phyloP scores from a whole-genome alignment of 2,329 filamentous ascomycete species.

The Xenoacremonium recifei region DNA sequence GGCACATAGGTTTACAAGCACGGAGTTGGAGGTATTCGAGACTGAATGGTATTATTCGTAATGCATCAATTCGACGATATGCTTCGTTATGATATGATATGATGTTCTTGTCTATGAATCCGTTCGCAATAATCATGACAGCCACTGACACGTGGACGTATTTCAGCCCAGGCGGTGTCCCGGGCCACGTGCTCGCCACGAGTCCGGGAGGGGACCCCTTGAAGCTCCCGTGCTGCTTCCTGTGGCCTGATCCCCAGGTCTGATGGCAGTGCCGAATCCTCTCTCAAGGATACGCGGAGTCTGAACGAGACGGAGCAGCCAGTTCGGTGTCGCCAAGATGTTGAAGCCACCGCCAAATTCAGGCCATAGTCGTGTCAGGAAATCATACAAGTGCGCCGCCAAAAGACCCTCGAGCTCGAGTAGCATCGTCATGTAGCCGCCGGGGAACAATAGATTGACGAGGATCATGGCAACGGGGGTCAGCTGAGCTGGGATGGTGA shows the following conservation, averaged over 20 bases:
- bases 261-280: conserved; percentile 56
- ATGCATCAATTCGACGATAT: not conserved
- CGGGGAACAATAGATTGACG: conserved; percentile 65
- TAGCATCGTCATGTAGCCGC: conserved; percentile 54
- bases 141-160: not conserved
- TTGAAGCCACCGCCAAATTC: conserved; percentile 83
- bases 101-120: too few relatives aligned
- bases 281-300: conserved; percentile 27
- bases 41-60: not conserved
- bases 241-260: conserved; percentile 33
- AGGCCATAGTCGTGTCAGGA: conserved; percentile 83
- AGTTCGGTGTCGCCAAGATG: conserved; percentile 69
- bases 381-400: conserved; percentile 88
- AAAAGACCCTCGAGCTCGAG: conserved; percentile 75
- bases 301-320: conserved; percentile 67
- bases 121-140: not conserved
- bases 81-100: too few relatives aligned
- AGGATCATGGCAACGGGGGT: conserved; percentile 79
- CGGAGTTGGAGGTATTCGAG: conserved; percentile 14
- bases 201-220: conserved; percentile 55
- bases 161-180: conserved; percentile 60
- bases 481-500: conserved; percentile 79
- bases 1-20: conserved; percentile 5
- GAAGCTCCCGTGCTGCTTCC: conserved; percentile 42
- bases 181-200: conserved; percentile 62